Evolutionary conservation across 306 rosid species (phyloP), one percentile per base, ranked within the genome.

Genomic region (Gynostemma pentaphyllum): DNA sequence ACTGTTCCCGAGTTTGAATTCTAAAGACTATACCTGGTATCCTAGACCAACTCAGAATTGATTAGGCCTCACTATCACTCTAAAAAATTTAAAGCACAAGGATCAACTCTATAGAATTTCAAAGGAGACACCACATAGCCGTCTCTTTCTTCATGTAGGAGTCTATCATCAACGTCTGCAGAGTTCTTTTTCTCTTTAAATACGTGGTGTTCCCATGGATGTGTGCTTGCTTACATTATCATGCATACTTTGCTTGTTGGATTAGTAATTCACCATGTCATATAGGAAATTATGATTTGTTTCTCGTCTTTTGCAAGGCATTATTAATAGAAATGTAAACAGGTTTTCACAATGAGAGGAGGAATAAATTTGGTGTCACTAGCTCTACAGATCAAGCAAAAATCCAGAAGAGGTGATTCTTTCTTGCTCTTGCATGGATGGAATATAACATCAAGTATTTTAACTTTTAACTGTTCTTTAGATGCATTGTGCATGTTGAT

Each of bases 401-500:
- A n/a, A n/a, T 75, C 76, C 70, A 37, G 7, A 80, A 72, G 79
- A 84, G 86, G 96, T 92, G 74, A 78, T 45, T 68, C 72, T 50
- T 77, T 59, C 37, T 69, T 65, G 68, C 59, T 68, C 68, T 70
- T 50, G 45, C 53, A 9, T 23, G 9, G n/a, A n/a, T n/a, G n/a
- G n/a, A 40, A 26, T 14, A 46, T 66, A 26, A 36, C 34, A 28
- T 22, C 70, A 51, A 19, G 18, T 42, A 53, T 27, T 39, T 46
- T 13, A 34, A 45, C 3, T 18, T 48, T 18, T 45, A 50, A 75
- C 41, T 60, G 41, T n/a, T 71, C 56, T 72, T 7, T 34, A 36
- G 69, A n/a, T 13, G 30, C 40, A 15, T 40, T 52, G 32, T 22
- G 4, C 40, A 29, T 45, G 15, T 55, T 59, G 46, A 54, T 54